Evolutionary conservation across 2,329 filamentous ascomycete genomes (phyloP), one percentile per base, ranked within the genome.

Genomic region (Ophiostoma sp.): DNA sequence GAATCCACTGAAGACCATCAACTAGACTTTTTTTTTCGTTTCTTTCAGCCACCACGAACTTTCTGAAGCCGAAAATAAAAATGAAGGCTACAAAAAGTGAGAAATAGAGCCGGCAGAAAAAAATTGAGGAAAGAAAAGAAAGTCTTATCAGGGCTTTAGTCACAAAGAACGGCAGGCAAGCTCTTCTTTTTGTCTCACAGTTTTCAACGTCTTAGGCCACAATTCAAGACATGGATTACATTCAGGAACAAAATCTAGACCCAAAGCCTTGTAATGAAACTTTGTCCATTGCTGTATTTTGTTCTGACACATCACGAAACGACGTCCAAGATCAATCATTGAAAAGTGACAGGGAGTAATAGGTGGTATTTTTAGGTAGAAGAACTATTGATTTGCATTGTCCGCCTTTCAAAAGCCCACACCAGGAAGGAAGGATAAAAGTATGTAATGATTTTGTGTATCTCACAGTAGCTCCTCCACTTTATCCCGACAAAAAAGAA

Each of bases 1-100:
- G 28, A 25, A 25, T n/a, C 57, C 36, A 15, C n/a, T 42, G 12
- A 42, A 42, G 12, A 7, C 6, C 39, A 42, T 42, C 39, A 45
- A 45, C 39, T 45, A 45, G 15, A 45, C 39, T 36, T 36, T n/a
- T 12, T 28, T 19, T 25, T 36, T 25, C 6, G 15, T 15, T 25
- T 25, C 61, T 28, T 66, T 66, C 61, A 66, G 61, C 61, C 61
- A 66, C 61, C 61, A 66, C 61, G 36, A 66, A 66, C 61, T 45
- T 25, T 42, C 12, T 6, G 19, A 11, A 1, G 31, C n/a, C 19
- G 61, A 64, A 45, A 64, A 45, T 19, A 64, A 22, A 42, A 55
- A 28, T 12, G 12, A 55, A 12, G 7, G 15, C 19, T 4, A 55
- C 2, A 36, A 9, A 36, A 17, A n/a, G 15, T 15, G 33, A 36